Conservation (phyloP, 176 grass and related monocot genomes). For the Aegilops longissima region DNA sequence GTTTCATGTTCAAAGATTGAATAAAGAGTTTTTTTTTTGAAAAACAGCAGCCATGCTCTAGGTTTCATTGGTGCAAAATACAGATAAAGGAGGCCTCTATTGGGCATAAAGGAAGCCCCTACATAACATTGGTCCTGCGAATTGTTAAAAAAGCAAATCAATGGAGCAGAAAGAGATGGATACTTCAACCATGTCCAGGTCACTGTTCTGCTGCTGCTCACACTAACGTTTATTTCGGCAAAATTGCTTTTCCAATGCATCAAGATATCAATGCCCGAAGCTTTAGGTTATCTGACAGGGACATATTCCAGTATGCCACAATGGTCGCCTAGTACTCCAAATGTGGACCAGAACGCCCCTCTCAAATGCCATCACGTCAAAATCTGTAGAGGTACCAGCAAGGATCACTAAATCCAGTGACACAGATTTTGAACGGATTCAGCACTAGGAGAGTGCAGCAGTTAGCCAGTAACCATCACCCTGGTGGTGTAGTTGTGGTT, state of each 20-base stretch:
- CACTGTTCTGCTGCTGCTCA: background rate
- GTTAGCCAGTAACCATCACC: slow-evolving; percentile 41
- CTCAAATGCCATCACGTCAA: slow-evolving; percentile 22
- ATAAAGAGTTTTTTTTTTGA: background rate
- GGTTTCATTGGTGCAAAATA: background rate
- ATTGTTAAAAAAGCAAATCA: background rate
- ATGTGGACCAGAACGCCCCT: slow-evolving; percentile 6
- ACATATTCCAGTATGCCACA: slow-evolving; percentile 19
- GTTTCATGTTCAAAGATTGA: background rate
- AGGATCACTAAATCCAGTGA: slow-evolving; percentile 22
- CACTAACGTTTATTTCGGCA: background rate
- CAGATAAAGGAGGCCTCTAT: background rate
- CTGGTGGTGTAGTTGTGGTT: background rate
- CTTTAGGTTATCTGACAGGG: slow-evolving; percentile 20
- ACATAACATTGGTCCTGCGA: background rate
- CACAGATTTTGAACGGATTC: slow-evolving; percentile 23
- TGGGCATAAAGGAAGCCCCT: background rate
- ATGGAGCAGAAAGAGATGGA: background rate
- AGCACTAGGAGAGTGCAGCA: slow-evolving; percentile 19
- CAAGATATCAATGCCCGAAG: background rate
- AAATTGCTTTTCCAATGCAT: background rate
- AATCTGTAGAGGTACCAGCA: slow-evolving; percentile 13
- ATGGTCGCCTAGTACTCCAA: background rate
- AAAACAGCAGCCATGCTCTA: background rate
- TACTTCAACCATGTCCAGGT: background rate